Evolutionary conservation across 805 yeast species (phyloP), one percentile per base, ranked within the genome.

Genomic region (Wickerhamomyces ciferrii): DNA sequence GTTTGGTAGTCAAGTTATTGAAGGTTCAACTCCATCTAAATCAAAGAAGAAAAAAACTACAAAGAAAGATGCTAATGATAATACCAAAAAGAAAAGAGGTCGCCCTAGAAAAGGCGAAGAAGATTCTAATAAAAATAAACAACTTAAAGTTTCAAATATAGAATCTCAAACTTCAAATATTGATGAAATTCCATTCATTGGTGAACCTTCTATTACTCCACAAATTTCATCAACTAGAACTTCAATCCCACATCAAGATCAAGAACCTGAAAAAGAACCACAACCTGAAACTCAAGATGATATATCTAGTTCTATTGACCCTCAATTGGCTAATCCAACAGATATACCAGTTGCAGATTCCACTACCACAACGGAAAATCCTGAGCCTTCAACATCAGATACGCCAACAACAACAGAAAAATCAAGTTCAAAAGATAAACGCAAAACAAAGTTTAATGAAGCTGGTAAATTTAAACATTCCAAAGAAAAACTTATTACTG

Each of bases 51-150:
- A 21, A 17, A 18, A 5, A 4, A 31, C 17, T 4, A 15, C 18
- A 4, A 15, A 6, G 13, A 13, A 9, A 15, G 5, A 6, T n/a
- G 35, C 18, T 15, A 18, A n/a, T 31, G 9, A 15, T 31, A 13
- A 27, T 18, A 11, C 51, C 55, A 24, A 45, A 37, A 21, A 39
- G 39, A 15, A 59, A 41, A 54, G 63, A 46, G 61, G 61, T 13
- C 51, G 63, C 25, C 60, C 63, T 20, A 53, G 48, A 14, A 57
- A 58, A 40, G 60, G 54, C 6, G 60, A 57, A 34, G 55, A 44
- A 20, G 47, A 53, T 40, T 47, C 54, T 14, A 46, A 48, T n/a
- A 15, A 29, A 2, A 8, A 37, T 34, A 7, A 50, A 50, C 24
- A 53, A 47, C 39, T n/a, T 42, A 3, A 54, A 51, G 42, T 31